Evolutionary conservation across 1,139 yeast species (phyloP), one percentile per base, ranked within the genome.

Genomic region (Magnusiomyces clavatus): DNA sequence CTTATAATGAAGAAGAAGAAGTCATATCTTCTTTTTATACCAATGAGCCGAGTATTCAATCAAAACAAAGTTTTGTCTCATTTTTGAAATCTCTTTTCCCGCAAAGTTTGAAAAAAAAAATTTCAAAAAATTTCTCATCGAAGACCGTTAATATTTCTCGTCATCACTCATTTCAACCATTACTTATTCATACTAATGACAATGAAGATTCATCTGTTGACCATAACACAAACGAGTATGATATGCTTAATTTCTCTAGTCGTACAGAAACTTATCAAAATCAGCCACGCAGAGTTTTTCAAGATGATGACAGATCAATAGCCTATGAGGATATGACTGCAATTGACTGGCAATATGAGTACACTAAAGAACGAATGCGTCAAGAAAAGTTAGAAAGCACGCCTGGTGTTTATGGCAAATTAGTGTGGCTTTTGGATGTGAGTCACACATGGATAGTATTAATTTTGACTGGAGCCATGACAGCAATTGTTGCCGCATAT

Each of bases 321-420:
- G 45, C 59, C 2, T 73, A 73, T 54, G 64, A 61, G 17, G 65
- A 71, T 54, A 54, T 61, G 12, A 61, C 69, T 6, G 64, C 72
- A 8, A 73, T 74, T 12, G 76, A 74, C 47, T 74, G 77, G 77
- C 61, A 67, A 14, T 65, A 68, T 47, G 77, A 74, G 55, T 71
- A 71, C 50, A 61, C 61, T 29, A 56, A 63, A 14, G 68, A 64
- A 31, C 54, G 62, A 5, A 58, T 57, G 8, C 57, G 60, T 20
- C 53, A 52, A 31, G 58, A 58, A 39, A 49, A 48, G 13, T 46
- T 61, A 6, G 52, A 57, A 17, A 47, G 53, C 13, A 48, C 51
- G 2, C 56, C 60, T 8, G 61, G 59, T 5, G 17, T 54, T 3
- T 46, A 53, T 17, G 61, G 63, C 3, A 42, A 49, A 5, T 29